Percentiles rank a stretch among this genome's conserved stretches.
These are phyloP conservation scores for Sphaerulina populicola DNA, from an alignment of 2,329 filamentous ascomycete species.

Conservation along the genomic window DNA sequence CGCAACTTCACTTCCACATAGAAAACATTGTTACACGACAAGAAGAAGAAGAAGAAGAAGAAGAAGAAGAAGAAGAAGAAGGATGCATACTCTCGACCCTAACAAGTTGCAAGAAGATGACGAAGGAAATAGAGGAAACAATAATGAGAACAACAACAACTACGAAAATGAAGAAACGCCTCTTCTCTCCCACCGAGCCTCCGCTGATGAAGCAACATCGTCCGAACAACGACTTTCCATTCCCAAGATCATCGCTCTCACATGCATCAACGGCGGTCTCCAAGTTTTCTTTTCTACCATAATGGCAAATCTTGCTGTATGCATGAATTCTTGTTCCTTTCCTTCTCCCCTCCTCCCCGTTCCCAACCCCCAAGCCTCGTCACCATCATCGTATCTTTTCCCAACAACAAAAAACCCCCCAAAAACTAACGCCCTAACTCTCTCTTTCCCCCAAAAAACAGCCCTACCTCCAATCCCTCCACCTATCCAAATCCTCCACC, in stretches of 20 bases:
- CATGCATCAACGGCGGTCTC: conserved; percentile 20
- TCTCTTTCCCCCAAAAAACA: neutral
- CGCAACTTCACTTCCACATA: too few species aligned
- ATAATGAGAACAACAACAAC: neutral
- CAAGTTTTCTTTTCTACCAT: conserved; percentile 22
- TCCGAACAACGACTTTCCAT: conserved; percentile 10
- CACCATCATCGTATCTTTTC: neutral
- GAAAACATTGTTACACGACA: too few species aligned
- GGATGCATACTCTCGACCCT: too few species aligned
- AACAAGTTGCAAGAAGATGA: too few species aligned
- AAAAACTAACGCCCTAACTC: too few species aligned
- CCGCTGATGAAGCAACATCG: neutral
- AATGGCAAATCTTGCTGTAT: conserved; percentile 18
- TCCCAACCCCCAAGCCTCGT: neutral
- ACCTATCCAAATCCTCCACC: conserved; percentile 18
- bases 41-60: too few species aligned
- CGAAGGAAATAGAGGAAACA: neutral
- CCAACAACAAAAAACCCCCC: too few species aligned
- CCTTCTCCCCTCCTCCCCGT: neutral
- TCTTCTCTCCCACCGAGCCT: neutral
- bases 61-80: too few species aligned
- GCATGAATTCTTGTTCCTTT: neutral
- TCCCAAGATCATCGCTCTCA: conserved; percentile 10
- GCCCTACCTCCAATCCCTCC: conserved; percentile 20
- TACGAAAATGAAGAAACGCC: neutral